A percentile compares a stretch with the other conserved stretches of the same genome.
Conservation (phyloP, 768 basidiomycete species). For the Serendipita sp. region DNA sequence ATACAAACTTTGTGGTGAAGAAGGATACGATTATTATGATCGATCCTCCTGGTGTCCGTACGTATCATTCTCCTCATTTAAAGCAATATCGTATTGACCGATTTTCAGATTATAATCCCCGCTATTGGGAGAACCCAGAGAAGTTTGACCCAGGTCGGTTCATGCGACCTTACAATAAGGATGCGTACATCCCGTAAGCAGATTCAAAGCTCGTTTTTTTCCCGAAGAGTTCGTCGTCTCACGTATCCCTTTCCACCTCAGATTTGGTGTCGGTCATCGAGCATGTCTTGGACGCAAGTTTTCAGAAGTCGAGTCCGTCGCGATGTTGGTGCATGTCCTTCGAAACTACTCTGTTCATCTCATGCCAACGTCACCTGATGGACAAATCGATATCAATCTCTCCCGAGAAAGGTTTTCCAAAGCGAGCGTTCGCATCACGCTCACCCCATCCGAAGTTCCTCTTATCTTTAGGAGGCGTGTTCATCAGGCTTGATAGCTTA, state of each 20-base stretch:
- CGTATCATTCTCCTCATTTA: background rate
- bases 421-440: conserved; percentile 3
- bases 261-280: conserved; percentile 4
- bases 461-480: background rate
- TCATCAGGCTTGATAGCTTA: background rate
- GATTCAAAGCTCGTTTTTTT: too few relatives aligned
- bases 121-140: conserved; percentile 4
- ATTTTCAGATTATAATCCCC: conserved; percentile 2
- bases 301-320: conserved; percentile 4
- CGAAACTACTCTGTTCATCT: background rate
- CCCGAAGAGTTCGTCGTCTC: too few relatives aligned
- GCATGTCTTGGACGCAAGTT: conserved; percentile 5
- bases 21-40: background rate
- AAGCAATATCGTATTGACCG: background rate
- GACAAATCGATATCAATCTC: background rate
- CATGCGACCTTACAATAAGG: conserved; percentile 3
- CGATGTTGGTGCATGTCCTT: background rate
- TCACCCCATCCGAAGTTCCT: background rate
- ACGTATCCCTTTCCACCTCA: background rate
- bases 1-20: background rate
- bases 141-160: conserved; percentile 1
- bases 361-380: background rate
- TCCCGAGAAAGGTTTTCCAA: background rate
- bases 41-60: conserved; percentile 1
- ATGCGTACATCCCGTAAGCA: conserved; percentile 2